A percentile compares a stretch with the other conserved stretches of the same genome.
Evolutionary conservation across 352 stramenopile genomes (phyloP).

Genomic region (Globisporangium rhizosaccharum): DNA sequence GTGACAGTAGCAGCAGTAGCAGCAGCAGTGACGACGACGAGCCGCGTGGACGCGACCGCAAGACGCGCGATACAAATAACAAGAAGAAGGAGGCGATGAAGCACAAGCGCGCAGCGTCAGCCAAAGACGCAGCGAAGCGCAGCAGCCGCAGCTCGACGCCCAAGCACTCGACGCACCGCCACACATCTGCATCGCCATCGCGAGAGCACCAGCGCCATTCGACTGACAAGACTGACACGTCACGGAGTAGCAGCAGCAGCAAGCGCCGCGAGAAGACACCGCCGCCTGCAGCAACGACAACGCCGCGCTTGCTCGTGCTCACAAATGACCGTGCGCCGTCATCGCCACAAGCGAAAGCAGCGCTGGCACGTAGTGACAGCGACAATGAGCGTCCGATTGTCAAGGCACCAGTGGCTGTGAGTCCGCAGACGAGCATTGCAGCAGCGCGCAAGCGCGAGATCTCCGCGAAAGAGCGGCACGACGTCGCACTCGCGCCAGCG

Average conservation of each 20-base stretch:
- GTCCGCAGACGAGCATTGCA: not conserved
- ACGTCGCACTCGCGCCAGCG: not conserved
- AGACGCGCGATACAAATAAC: not conserved
- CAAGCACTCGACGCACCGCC: too few relatives aligned
- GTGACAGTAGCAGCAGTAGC: slow-evolving; percentile 2
- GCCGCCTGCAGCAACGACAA: not conserved
- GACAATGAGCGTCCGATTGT: too few relatives aligned
- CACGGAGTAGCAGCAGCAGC: not conserved
- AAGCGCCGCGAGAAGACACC: not conserved
- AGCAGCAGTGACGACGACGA: not conserved
- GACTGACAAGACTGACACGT: not conserved
- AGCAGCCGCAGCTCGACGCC: not conserved
- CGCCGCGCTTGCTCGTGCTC: not conserved
- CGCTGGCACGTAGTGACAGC: too few relatives aligned
- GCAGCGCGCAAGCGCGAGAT: slow-evolving; percentile 4
- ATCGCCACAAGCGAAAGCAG: too few relatives aligned
- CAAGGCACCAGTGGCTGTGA: not conserved
- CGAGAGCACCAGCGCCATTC: too few relatives aligned
- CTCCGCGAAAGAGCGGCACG: slow-evolving; percentile 9
- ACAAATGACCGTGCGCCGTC: not conserved
- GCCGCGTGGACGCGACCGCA: not conserved
- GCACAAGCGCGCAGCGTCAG: not conserved
- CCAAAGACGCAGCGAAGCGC: not conserved
- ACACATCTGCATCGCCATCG: not conserved
- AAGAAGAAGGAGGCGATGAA: not conserved